Evolutionary conservation across 2,329 filamentous ascomycete genomes (phyloP).

Genomic region (Calycina marina): DNA sequence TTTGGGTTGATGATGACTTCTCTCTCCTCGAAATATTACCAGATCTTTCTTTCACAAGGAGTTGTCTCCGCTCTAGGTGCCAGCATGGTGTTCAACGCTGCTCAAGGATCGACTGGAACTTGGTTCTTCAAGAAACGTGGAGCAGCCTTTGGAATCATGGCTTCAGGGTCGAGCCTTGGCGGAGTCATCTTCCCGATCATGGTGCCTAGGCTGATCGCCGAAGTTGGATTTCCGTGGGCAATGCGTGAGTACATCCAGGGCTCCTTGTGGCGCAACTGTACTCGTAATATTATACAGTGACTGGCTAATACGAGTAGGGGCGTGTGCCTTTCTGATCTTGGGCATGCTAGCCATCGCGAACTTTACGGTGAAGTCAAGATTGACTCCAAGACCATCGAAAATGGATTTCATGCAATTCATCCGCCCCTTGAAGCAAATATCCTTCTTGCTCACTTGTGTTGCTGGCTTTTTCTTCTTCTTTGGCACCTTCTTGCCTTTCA

Average conservation of each 20-base stretch:
- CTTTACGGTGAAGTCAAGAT: slow-evolving; percentile 35
- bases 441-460: slow-evolving; percentile 25
- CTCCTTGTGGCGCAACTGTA: no score
- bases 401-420: slow-evolving; percentile 23
- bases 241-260: no score
- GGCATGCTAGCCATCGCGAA: slow-evolving; percentile 35
- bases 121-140: slow-evolving; percentile 33
- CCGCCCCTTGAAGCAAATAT: slow-evolving; percentile 25
- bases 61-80: slow-evolving; percentile 30
- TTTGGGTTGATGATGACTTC: slow-evolving; percentile 48
- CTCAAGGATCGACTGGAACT: slow-evolving; percentile 26
- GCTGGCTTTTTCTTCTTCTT: slow-evolving; percentile 32
- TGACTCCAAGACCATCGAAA: slow-evolving; percentile 26
- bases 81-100: slow-evolving; percentile 29
- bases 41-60: slow-evolving; percentile 34
- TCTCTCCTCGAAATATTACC: slow-evolving; percentile 39
- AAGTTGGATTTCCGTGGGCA: slow-evolving; percentile 40
- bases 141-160: slow-evolving; percentile 31
- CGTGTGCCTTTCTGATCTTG: slow-evolving; percentile 40
- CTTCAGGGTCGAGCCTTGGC: slow-evolving; percentile 31
- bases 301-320: no score
- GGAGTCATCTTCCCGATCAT: slow-evolving; percentile 50
- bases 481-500: slow-evolving; percentile 39
- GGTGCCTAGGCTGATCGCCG: slow-evolving; percentile 36
- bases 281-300: no score